phyloP scores from a whole-genome alignment of 1,139 yeast species.

The Nakaseomyces glabratus region DNA sequence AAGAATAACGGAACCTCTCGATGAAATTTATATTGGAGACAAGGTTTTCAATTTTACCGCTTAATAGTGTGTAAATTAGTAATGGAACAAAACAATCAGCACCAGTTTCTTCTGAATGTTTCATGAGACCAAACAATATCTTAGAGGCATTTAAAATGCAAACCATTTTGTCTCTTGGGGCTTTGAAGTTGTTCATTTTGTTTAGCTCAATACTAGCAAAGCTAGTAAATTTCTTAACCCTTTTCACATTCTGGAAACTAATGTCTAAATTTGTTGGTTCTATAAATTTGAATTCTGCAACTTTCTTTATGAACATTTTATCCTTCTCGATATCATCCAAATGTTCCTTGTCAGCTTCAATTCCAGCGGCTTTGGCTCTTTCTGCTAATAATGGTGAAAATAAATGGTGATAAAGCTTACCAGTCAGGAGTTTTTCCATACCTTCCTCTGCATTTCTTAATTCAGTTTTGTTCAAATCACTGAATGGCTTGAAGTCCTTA shows the following conservation, averaged over 20 bases:
- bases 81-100: slow-evolving; percentile 92
- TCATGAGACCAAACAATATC: slow-evolving; percentile 77
- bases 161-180: slow-evolving; percentile 91
- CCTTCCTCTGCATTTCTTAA: slow-evolving; percentile 80
- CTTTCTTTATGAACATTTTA: slow-evolving; percentile 43
- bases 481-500: slow-evolving; percentile 62
- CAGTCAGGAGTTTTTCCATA: slow-evolving; percentile 85
- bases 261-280: slow-evolving; percentile 76
- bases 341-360: slow-evolving; percentile 40
- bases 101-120: slow-evolving; percentile 57
- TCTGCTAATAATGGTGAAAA: slow-evolving; percentile 68
- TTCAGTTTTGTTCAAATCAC: slow-evolving; percentile 49
- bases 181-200: slow-evolving; percentile 73
- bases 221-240: slow-evolving; percentile 52
- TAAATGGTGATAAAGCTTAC: slow-evolving; percentile 65
- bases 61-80: slow-evolving; percentile 67
- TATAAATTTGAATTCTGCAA: slow-evolving; percentile 65
- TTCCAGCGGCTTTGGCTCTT: slow-evolving; percentile 22
- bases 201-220: slow-evolving; percentile 64
- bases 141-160: slow-evolving; percentile 88
- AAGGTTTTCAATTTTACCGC: slow-evolving; percentile 54
- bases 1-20: slow-evolving; percentile 69
- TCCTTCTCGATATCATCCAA: slow-evolving; percentile 59
- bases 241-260: slow-evolving; percentile 29
- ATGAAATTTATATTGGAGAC: slow-evolving; percentile 76